phyloP scores from a whole-genome alignment of 345 rosid genomes.

The Bruguiera sexangula region DNA sequence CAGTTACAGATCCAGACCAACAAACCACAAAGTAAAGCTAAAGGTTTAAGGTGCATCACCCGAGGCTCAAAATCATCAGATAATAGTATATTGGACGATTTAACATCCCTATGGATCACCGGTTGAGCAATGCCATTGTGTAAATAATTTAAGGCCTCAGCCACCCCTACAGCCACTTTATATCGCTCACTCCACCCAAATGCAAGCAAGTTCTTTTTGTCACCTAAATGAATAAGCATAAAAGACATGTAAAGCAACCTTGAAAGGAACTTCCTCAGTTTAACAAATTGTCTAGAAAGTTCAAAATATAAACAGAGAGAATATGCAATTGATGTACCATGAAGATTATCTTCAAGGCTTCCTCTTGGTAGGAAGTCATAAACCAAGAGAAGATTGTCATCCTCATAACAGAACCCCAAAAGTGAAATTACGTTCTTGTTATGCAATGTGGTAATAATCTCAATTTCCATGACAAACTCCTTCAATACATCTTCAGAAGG shows the following conservation, averaged over 20 bases:
- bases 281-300: neutral
- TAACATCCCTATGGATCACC: conserved; percentile 92
- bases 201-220: conserved; percentile 44
- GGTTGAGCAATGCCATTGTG: conserved; percentile 46
- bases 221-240: conserved; percentile 41
- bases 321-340: conserved; percentile 42
- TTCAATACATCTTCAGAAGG: conserved; percentile 60
- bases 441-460: conserved; percentile 64
- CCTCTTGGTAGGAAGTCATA: conserved; percentile 85
- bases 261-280: neutral
- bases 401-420: conserved; percentile 78
- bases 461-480: conserved; percentile 79
- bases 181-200: conserved; percentile 79
- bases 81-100: conserved; percentile 86
- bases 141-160: conserved; percentile 84
- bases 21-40: conserved; percentile 3
- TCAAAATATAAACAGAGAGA: neutral
- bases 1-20: conserved; percentile 7
- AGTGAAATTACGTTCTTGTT: conserved; percentile 83
- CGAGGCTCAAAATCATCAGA: conserved; percentile 96
- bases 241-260: neutral
- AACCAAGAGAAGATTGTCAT: conserved; percentile 62
- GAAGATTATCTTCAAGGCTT: conserved; percentile 90
- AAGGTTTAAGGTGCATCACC: conserved; percentile 33
- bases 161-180: conserved; percentile 87